These are phyloP conservation scores for Colletotrichum higginsianum DNA, from an alignment of 2,329 filamentous ascomycete species.

Conservation along the genomic window DNA sequence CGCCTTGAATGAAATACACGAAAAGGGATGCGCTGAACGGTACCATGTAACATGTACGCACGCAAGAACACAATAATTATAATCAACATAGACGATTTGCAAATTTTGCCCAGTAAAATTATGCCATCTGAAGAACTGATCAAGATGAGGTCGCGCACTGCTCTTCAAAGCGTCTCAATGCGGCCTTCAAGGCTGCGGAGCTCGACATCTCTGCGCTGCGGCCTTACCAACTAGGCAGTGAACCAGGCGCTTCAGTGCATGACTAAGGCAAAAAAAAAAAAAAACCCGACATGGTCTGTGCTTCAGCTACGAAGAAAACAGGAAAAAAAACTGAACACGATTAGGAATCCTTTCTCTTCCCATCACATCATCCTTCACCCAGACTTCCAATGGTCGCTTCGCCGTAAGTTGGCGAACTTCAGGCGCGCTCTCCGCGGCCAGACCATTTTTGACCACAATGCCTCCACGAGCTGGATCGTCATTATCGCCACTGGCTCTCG, in stretches of 20 bases:
- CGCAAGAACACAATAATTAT: conserved; percentile 21
- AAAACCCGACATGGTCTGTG: conserved; percentile 27
- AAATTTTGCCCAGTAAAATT: neutral
- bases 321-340: conserved; percentile 21
- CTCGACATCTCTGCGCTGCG: neutral
- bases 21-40: conserved; percentile 21
- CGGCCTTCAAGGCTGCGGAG: neutral
- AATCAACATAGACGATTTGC: conserved; percentile 4
- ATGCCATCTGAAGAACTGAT: neutral
- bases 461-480: conserved; percentile 33
- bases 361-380: neutral
- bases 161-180: neutral
- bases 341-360: neutral
- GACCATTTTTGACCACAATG: conserved; percentile 29
- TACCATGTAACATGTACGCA: conserved; percentile 18
- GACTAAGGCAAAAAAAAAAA: conserved; percentile 23
- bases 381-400: conserved; percentile 28
- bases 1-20: conserved; percentile 5
- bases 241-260: neutral
- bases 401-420: conserved; percentile 11
- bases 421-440: conserved; percentile 32
- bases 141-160: no score
- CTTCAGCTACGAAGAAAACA: conserved; percentile 23
- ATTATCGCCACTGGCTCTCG: conserved; percentile 31
- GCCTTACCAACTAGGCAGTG: neutral